Conservation (phyloP, 2,329 filamentous ascomycete genomes). For the Pseudogymnoascus sp. region DNA sequence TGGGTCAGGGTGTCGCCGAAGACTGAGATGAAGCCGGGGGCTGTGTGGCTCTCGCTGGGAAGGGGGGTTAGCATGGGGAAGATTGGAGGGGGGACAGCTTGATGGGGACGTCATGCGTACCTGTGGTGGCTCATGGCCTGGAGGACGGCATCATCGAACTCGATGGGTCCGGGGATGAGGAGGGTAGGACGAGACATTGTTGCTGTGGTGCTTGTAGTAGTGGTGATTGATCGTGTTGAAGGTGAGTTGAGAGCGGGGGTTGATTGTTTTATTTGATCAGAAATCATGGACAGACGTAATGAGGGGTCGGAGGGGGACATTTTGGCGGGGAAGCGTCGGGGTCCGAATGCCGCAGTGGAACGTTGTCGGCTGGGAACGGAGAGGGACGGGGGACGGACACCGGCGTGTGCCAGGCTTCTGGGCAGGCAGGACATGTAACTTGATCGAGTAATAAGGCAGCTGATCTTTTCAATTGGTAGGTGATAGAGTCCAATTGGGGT, state of each 20-base stretch:
- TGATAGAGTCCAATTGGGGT: background rate
- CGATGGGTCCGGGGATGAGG: slow-evolving; percentile 93
- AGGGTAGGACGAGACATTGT: background rate
- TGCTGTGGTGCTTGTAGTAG: background rate
- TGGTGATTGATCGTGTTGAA: background rate
- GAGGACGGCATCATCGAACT: slow-evolving; percentile 95
- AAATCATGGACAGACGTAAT: slow-evolving; percentile 4
- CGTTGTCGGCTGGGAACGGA: background rate
- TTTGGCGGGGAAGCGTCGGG: slow-evolving; percentile 5
- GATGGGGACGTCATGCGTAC: slow-evolving; percentile 36
- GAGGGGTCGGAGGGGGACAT: slow-evolving; percentile 2
- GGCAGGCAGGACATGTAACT: background rate
- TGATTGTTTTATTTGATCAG: background rate
- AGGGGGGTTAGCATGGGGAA: slow-evolving; percentile 14
- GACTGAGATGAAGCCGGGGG: slow-evolving; percentile 74
- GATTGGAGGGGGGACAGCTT: background rate
- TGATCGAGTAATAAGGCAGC: background rate
- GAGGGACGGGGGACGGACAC: background rate
- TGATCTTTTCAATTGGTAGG: background rate
- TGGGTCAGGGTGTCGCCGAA: slow-evolving; percentile 86
- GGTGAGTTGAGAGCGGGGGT: background rate
- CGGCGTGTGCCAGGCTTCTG: background rate
- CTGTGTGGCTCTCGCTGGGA: slow-evolving; percentile 83
- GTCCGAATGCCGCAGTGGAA: background rate
- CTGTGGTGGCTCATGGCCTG: slow-evolving; percentile 93